Percentiles rank a stretch among this genome's conserved stretches.
Conservation (phyloP, 257 asterid species). For the Thymus quinquecostatus region DNA sequence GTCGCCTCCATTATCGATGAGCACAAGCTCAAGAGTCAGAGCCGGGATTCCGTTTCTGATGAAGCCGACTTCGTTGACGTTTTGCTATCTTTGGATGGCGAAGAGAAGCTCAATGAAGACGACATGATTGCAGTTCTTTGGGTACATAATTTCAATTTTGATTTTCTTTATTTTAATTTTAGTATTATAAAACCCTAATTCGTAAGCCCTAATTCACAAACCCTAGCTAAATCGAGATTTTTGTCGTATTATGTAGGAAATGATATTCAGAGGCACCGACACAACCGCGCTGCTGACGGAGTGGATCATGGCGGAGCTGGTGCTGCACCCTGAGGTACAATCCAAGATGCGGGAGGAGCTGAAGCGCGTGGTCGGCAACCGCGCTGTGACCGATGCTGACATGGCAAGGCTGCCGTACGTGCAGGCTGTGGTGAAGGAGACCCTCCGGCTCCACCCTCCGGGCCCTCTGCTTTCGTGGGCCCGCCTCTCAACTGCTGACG, state of each 20-base stretch:
- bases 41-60: background rate
- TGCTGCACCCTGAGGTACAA: conserved; percentile 5
- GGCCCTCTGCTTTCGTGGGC: conserved; percentile 4
- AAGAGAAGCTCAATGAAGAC: background rate
- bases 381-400: background rate
- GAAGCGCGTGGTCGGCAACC: background rate
- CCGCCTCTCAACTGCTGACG: background rate
- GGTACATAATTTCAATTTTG: background rate
- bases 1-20: conserved; percentile 46
- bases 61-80: conserved; percentile 7
- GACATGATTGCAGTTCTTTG: background rate
- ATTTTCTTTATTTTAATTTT: too few relatives aligned
- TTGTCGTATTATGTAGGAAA: background rate
- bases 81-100: background rate
- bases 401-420: conserved; percentile 7
- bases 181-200: too few relatives aligned
- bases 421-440: background rate
- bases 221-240: background rate
- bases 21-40: conserved; percentile 25
- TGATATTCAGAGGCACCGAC: background rate
- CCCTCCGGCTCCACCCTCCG: background rate
- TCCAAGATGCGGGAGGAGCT: background rate
- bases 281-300: background rate
- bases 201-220: too few relatives aligned
- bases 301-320: conserved; percentile 5